phyloP scores from a whole-genome alignment of 257 asterid species.

The Penstemon davidsonii region DNA sequence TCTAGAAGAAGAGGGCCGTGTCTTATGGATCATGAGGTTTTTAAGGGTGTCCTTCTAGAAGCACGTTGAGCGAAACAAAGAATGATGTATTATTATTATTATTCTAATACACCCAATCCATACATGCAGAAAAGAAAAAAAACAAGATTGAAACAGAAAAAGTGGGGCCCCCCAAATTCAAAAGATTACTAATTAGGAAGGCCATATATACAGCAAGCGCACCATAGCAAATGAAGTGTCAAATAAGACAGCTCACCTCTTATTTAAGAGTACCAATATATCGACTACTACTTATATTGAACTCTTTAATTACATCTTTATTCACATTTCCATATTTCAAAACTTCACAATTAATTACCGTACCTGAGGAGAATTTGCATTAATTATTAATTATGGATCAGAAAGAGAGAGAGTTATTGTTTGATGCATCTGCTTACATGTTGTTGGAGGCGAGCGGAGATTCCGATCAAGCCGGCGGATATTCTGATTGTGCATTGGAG shows the following conservation, averaged over 20 bases:
- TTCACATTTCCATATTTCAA: neutral
- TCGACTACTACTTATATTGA: no score
- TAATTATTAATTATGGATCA: constrained; percentile 20
- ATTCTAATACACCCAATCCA: no score
- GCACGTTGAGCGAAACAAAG: neutral
- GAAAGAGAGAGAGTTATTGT: constrained; percentile 7
- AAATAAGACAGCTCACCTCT: constrained; percentile 44
- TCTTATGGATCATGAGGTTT: neutral
- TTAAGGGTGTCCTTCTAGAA: constrained; percentile 26
- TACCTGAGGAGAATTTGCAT: no score
- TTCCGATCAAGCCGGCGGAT: constrained; percentile 34
- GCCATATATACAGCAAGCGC: constrained; percentile 24
- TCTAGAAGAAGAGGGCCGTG: constrained; percentile 28
- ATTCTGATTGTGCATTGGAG: constrained; percentile 18
- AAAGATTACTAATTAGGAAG: no score
- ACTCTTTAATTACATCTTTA: no score
- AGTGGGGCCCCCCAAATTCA: neutral
- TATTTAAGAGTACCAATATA: no score
- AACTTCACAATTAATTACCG: no score
- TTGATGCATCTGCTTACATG: constrained; percentile 45
- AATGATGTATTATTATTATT: no score
- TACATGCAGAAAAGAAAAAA: no score
- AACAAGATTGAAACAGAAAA: constrained; percentile 25
- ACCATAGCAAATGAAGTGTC: constrained; percentile 34
- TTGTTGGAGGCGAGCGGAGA: constrained; percentile 61